Evolutionary conservation across 1,284 basidiomycete species (phyloP), one percentile per base, ranked within the genome.

Genomic region (Athelia psychrophila): DNA sequence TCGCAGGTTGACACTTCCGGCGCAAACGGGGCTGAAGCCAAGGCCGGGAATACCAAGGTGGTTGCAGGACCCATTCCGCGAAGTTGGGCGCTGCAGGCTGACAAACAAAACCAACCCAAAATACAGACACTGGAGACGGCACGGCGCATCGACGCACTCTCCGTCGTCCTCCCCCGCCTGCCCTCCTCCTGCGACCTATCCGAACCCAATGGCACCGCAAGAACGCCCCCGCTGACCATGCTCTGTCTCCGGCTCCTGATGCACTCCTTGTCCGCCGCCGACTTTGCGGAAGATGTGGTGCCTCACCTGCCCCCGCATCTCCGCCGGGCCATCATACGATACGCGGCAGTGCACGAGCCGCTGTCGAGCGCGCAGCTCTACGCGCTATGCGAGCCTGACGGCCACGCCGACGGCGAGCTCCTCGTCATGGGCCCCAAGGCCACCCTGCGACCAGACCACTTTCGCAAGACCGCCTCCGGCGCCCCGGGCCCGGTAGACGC

Each of bases 371-470:
- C 65, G 13, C 76, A 76, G 51, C 68, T 88, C 16, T 73, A 73
- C 50, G 67, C 74, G 13, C 62, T 88, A 2, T 73, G 77, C 52
- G 71, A 73, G 25, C 67, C 70, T 2, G 67, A 77, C 8, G 73
- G 78, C 1, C 80, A 85, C 60, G 72, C 74, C 3, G 77, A 80
- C 45, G 80, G 83, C 0, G 86, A 89, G 53, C 67, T 86, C 15
- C 62, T 88, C 47, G 62, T 89, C 24, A 74, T 86, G 18, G 84
- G 83, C 8, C 82, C 82, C 0, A 63, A 69, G 32, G 75, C 75
- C 5, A 60, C 64, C 2, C 59, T 84, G 2, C 72, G 66, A 18
- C 70, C 73, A 22, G 71, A 76, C 40, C 65, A 72, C 50, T 76
- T 84, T 55, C 61, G 64, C 15, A 23, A 20, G 22, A 23, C 48